These are phyloP conservation scores for Monilinia aucupariae DNA, from an alignment of 2,329 filamentous ascomycete genomes.

Conservation along the genomic window DNA sequence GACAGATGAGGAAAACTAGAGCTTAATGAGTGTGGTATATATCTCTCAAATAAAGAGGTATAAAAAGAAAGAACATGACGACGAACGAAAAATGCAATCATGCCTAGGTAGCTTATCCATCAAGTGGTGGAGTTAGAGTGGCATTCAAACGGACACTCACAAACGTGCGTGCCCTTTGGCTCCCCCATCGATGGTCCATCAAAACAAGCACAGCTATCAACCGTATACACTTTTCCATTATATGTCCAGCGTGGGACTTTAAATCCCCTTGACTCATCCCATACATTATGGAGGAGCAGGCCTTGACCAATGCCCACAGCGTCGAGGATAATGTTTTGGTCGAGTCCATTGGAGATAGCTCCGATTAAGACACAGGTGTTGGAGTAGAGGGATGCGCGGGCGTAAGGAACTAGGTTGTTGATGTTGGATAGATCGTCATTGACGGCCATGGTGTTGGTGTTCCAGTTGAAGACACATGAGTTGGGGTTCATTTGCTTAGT, in stretches of 20 bases:
- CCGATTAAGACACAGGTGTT: background rate
- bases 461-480: constrained; percentile 2
- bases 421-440: constrained; percentile 9
- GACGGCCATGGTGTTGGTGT: constrained; percentile 14
- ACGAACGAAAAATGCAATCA: background rate
- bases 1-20: too few species aligned
- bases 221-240: background rate
- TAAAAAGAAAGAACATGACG: background rate
- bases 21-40: too few species aligned
- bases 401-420: constrained; percentile 6
- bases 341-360: background rate
- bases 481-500: background rate
- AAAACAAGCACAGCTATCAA: background rate
- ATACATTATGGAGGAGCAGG: background rate
- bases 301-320: background rate
- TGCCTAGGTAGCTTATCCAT: background rate
- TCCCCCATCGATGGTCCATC: background rate
- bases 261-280: background rate
- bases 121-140: background rate
- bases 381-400: background rate
- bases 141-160: background rate
- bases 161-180: constrained; percentile 7
- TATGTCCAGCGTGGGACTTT: background rate
- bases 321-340: background rate
- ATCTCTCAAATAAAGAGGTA: too few species aligned